Percentiles rank a stretch among this genome's conserved stretches.
phyloP scores from a whole-genome alignment of 2,329 filamentous ascomycete species.

The Huntiella bhutanensis region DNA sequence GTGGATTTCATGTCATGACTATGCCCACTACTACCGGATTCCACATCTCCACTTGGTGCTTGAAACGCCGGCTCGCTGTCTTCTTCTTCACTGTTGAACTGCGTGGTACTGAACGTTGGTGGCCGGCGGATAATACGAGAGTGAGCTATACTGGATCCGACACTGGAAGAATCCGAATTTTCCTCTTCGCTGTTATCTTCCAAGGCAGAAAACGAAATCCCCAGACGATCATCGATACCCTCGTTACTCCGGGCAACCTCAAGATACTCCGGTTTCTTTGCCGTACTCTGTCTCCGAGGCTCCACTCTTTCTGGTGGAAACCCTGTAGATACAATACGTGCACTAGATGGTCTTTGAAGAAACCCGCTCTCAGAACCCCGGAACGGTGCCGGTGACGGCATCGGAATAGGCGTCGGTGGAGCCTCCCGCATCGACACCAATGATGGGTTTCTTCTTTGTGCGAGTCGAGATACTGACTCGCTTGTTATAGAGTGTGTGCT shows the following conservation, averaged over 20 bases:
- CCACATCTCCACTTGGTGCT: constrained; percentile 17
- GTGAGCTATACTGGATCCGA: constrained; percentile 34
- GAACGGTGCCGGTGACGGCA: not conserved
- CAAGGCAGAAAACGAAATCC: constrained; percentile 15
- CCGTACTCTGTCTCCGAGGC: not conserved
- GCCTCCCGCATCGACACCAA: not conserved
- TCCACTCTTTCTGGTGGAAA: constrained; percentile 1
- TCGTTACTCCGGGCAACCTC: not conserved
- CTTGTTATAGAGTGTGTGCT: constrained; percentile 37
- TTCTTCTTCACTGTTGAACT: constrained; percentile 32
- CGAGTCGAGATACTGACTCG: not conserved
- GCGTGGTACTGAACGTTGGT: constrained; percentile 17
- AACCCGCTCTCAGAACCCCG: not conserved
- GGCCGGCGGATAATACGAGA: constrained; percentile 42
- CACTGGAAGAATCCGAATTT: constrained; percentile 25
- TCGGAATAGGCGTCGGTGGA: not conserved
- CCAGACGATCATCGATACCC: not conserved
- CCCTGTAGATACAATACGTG: not conserved
- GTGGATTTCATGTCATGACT: constrained; percentile 33
- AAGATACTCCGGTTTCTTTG: not conserved
- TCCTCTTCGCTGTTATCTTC: constrained; percentile 22
- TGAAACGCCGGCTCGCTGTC: constrained; percentile 38
- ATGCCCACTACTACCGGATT: constrained; percentile 13
- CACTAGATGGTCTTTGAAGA: not conserved
- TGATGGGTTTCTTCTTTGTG: not conserved